Conservation (phyloP, 495 filamentous ascomycete species). For the Hypoxylon cercidicola region DNA sequence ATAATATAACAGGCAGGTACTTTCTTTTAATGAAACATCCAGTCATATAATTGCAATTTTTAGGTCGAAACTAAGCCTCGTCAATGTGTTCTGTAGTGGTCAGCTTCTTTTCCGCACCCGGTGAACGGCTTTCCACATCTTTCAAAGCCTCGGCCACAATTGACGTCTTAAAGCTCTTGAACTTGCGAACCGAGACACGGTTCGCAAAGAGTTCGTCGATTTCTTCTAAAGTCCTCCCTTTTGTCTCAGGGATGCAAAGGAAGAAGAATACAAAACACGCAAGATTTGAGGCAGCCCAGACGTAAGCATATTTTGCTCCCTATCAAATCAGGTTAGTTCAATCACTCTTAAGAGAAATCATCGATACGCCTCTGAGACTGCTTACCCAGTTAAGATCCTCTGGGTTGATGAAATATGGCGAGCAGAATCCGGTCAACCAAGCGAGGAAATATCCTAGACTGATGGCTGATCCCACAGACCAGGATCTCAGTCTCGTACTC, state of each 20-base stretch:
- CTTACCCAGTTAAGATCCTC: constrained; percentile 58
- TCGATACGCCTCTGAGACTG: not conserved
- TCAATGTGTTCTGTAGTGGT: constrained; percentile 29
- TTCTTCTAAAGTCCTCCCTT: constrained; percentile 67
- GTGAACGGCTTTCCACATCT: constrained; percentile 39
- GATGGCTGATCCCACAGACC: constrained; percentile 61
- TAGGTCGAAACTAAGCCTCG: not conserved
- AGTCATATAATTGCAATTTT: too few relatives aligned
- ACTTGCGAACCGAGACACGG: constrained; percentile 51
- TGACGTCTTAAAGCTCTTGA: constrained; percentile 49
- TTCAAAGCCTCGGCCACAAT: constrained; percentile 49
- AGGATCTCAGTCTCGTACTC: constrained; percentile 60
- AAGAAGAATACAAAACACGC: constrained; percentile 56
- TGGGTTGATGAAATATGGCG: constrained; percentile 63
- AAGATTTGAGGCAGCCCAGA: constrained; percentile 58
- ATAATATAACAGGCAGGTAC: too few relatives aligned
- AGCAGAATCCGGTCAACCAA: constrained; percentile 57
- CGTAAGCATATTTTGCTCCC: constrained; percentile 62
- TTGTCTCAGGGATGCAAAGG: constrained; percentile 59
- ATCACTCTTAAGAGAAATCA: not conserved
- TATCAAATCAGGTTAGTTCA: constrained; percentile 18
- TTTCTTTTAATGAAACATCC: too few relatives aligned
- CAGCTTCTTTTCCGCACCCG: constrained; percentile 17
- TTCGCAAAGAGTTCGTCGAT: constrained; percentile 63
- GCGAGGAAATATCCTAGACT: constrained; percentile 58